phyloP scores from a whole-genome alignment of 768 basidiomycete genomes.

The Vararia minispora region DNA sequence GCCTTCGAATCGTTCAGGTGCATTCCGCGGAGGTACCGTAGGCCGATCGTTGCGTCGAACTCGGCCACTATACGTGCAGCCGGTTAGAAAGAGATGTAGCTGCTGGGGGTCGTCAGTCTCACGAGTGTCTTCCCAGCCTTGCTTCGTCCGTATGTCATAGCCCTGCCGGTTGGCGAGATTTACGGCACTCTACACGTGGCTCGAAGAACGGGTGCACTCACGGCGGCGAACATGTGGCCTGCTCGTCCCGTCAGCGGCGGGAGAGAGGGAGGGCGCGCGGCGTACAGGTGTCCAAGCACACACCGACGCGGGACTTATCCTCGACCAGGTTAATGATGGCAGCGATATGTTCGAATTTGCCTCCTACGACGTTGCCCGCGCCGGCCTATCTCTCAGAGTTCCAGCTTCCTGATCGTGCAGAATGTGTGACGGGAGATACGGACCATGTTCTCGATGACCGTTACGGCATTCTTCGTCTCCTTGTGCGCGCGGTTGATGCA shows the following conservation, averaged over 20 bases:
- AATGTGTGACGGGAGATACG: constrained; percentile 2
- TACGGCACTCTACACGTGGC: too few relatives aligned
- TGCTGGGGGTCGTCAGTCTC: too few relatives aligned
- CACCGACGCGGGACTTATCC: constrained; percentile 65
- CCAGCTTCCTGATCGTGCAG: too few relatives aligned
- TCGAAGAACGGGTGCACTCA: constrained; percentile 20
- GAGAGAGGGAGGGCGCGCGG: constrained; percentile 8
- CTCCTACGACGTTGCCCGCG: constrained; percentile 68
- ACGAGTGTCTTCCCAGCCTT: constrained; percentile 56
- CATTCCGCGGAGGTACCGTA: constrained; percentile 68
- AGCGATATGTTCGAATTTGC: constrained; percentile 54
- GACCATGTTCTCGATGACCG: constrained; percentile 82
- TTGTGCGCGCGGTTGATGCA: constrained; percentile 67
- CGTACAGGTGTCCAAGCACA: constrained; percentile 79
- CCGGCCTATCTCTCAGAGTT: constrained; percentile 60
- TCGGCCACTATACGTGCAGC: constrained; percentile 32
- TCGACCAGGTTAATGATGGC: constrained; percentile 59
- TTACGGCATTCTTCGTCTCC: constrained; percentile 43
- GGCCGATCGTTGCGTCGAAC: constrained; percentile 61
- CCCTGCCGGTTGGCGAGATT: too few relatives aligned
- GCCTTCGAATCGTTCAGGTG: constrained; percentile 82
- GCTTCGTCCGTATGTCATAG: constrained; percentile 67
- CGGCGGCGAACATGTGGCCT: constrained; percentile 77
- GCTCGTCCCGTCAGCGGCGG: not conserved
- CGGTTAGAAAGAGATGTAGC: not conserved